Conservation (phyloP, 1,139 yeast species). For the Oligophagozyma castellii region DNA sequence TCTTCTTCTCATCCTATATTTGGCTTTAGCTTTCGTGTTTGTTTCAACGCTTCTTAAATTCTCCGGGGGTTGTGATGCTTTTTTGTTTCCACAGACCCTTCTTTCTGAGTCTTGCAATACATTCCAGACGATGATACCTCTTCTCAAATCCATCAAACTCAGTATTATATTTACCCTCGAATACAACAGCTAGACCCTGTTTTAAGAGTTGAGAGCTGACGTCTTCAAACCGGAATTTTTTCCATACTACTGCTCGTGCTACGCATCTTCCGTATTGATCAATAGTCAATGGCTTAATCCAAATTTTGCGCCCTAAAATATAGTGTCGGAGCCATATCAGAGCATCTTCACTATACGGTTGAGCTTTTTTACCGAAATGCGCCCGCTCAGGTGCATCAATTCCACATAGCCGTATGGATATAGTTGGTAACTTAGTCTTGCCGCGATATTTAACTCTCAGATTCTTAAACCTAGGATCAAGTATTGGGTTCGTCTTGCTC, state of each 20-base stretch:
- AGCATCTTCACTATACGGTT: slow-evolving; percentile 79
- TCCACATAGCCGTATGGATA: slow-evolving; percentile 65
- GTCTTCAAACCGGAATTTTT: slow-evolving; percentile 55
- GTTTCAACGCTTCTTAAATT: slow-evolving; percentile 67
- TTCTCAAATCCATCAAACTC: slow-evolving; percentile 72
- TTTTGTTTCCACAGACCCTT: slow-evolving; percentile 62
- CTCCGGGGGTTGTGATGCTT: slow-evolving; percentile 63
- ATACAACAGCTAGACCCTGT: slow-evolving; percentile 73
- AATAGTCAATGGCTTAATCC: slow-evolving; percentile 61
- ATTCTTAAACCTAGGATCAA: slow-evolving; percentile 25
- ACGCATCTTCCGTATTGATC: slow-evolving; percentile 90
- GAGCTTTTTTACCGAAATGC: slow-evolving; percentile 91
- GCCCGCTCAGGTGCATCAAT: slow-evolving; percentile 97
- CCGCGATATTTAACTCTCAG: slow-evolving; percentile 31
- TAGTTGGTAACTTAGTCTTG: slow-evolving; percentile 36
- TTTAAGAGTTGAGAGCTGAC: slow-evolving; percentile 79
- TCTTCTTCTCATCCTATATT: no score
- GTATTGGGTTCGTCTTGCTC: neutral
- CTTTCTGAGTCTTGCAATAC: slow-evolving; percentile 39
- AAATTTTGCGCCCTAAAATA: slow-evolving; percentile 50
- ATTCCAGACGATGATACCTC: slow-evolving; percentile 45
- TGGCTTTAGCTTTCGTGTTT: no score
- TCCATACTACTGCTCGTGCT: slow-evolving; percentile 58
- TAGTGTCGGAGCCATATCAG: slow-evolving; percentile 57
- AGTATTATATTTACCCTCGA: slow-evolving; percentile 69